Evolutionary conservation across 352 stramenopile species (phyloP).

Genomic region (Globisporangium cederbergense): DNA sequence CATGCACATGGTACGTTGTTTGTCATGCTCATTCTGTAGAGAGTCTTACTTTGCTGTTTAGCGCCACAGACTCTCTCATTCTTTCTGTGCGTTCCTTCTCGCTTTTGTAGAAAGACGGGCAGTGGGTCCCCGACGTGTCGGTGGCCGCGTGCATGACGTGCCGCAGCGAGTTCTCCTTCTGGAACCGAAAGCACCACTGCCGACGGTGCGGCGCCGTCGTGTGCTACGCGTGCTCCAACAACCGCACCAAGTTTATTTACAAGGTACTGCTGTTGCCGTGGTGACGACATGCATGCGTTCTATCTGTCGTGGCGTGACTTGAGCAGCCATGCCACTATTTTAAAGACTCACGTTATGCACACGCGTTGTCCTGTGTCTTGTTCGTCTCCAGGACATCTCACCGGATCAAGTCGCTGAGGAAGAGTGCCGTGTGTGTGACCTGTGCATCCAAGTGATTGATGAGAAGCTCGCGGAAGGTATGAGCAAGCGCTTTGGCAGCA

Average conservation of each 20-base stretch:
- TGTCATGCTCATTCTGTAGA: neutral
- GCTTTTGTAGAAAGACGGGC: conserved; percentile 55
- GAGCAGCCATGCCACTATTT: neutral
- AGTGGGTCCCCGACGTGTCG: conserved; percentile 83
- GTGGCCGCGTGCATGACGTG: conserved; percentile 83
- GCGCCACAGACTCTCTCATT: neutral
- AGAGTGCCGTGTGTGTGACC: conserved; percentile 74
- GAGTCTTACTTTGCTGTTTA: neutral
- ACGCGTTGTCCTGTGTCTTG: neutral
- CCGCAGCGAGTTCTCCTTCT: conserved; percentile 79
- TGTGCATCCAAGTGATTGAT: conserved; percentile 82
- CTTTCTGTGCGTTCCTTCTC: neutral
- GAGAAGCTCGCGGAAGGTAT: conserved; percentile 78
- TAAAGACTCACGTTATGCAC: too few species aligned
- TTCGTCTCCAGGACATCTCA: conserved; percentile 47
- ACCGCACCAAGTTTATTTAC: conserved; percentile 83
- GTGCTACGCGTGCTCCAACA: conserved; percentile 75
- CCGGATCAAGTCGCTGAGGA: conserved; percentile 57
- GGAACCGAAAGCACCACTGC: conserved; percentile 87
- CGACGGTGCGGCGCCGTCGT: conserved; percentile 81
- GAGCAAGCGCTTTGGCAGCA: conserved; percentile 68
- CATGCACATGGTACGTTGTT: conserved; percentile 64
- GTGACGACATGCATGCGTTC: too few species aligned
- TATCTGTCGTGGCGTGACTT: too few species aligned
- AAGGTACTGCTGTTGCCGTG: conserved; percentile 33